Base-by-base conservation (phyloP, 352 stramenopile genomes). In the Pythium myriotylum region DNA sequence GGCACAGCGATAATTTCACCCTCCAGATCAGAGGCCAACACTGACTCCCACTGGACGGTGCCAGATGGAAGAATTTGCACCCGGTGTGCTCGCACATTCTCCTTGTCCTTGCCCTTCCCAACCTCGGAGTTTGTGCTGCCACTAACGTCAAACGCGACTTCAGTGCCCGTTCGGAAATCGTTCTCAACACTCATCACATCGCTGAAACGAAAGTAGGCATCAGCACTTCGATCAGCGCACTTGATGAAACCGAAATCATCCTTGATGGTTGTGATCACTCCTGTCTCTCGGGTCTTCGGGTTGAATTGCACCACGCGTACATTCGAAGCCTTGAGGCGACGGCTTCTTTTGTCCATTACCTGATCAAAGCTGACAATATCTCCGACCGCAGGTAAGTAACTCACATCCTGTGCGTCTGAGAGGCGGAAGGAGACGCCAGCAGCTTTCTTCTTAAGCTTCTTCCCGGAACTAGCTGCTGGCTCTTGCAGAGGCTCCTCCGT, bases 231-330 rank as follows among this genome's bases (percentile, higher is more conserved):
- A 26, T 94, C 82, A 0, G 78, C 77, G 40, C 81, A 92, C 63
- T 90, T 89, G 60, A 94, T 90, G 58, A 94, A 94, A 0, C 84
- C 84, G 62, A 90, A 94, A 3, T 94, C 84, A 16, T 92, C 82
- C 42, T 89, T 89, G 61, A 92, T 52, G 4, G 79, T 78, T 26
- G 73, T 76, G 59, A 94, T 88, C 22, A 81, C 71, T 33, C 84
- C 84, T 12, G 70, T 79, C 63, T 90, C 83, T 19, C 84, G 82
- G 54, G 87, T 74, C 66, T 87, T 80, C 14, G 77, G 66, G 55
- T 89, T 88, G 20, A 94, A 62, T 23, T 77, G 56, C 9, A 89
- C 51, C 8, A 89, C 63, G 13, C 79, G 80, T 3, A 94, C 74
- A 59, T 89, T 89, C 39, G 81, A 62, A 0, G 82, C 82, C 54